Evolutionary conservation across 31 red algal genomes (phyloP), one percentile per base, ranked within the genome.

Genomic region (Porphyra umbilicalis): DNA sequence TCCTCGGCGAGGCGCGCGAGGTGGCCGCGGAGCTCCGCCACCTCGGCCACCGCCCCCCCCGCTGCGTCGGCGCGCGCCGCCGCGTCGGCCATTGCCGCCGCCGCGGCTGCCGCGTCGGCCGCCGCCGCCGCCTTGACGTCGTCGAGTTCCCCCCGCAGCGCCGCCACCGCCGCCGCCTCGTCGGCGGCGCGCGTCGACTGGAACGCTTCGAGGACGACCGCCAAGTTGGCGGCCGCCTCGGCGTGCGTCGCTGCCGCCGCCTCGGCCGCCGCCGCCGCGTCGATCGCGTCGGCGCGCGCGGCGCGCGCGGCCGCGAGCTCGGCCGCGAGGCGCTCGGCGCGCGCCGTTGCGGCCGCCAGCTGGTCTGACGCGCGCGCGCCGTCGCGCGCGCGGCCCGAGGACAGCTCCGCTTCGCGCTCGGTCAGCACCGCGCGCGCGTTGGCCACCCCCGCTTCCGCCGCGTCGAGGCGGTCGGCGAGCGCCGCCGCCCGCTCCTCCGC

Each of bases 191-290:
- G 84, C 42, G 79, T 88, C 33, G 92, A 87, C 77, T 94, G 87
- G 75, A 94, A 67, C 76, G 89, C 87, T 67, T 94, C 92, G 81
- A 94, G 87, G 29, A 88, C 92, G 78, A 94, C 87, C 76, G 88
- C 38, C 79, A 88, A 75, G 20, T 35, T 75, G 30, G 79, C 83
- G 36, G 82, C 57, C 35, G 80, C 33, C 36, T 82, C 33, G 36
- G 32, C 57, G 33, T 82, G 39, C 80, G 39, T 74, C 6, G 32
- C 76, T 30, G 32, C 33, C 10, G 76, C 35, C 25, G 57, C 57
- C 57, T 71, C 57, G 25, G 57, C 57, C 20, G 57, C 57, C 2
- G 57, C 57, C 20, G 14, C 57, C 20, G 57, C 57, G 13, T 18
- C 57, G 20, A 71, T 29, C 14, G 57, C 57, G 4, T 71, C 57